These are phyloP conservation scores for Lentinula boryana DNA, from an alignment of 768 basidiomycete genomes.

Conservation along the genomic window DNA sequence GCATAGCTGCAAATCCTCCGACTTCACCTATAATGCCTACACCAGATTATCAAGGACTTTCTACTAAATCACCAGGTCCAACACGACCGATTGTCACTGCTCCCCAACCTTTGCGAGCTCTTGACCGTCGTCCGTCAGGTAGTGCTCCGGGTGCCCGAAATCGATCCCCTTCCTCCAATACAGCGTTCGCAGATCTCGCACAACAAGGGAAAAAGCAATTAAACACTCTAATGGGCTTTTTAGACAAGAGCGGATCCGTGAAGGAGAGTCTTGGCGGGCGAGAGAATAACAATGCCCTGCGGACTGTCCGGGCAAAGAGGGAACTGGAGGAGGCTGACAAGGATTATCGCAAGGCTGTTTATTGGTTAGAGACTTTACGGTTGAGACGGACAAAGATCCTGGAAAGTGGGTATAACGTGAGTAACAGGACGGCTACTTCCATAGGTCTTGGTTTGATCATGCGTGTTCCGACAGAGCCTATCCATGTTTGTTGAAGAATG, in stretches of 20 bases:
- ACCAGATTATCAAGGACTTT: slow-evolving; percentile 26
- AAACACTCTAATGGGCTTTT: slow-evolving; percentile 78
- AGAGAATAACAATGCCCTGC: slow-evolving; percentile 58
- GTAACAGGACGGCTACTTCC: slow-evolving; percentile 12
- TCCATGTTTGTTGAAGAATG: slow-evolving; percentile 76
- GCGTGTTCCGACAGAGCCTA: slow-evolving; percentile 48
- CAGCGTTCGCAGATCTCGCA: slow-evolving; percentile 82
- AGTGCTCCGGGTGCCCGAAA: slow-evolving; percentile 48
- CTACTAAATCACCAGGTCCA: slow-evolving; percentile 35
- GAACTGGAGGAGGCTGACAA: slow-evolving; percentile 95
- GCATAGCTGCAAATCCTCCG: slow-evolving; percentile 29
- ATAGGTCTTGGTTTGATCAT: background rate
- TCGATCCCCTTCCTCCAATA: slow-evolving; percentile 78
- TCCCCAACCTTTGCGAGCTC: slow-evolving; percentile 69
- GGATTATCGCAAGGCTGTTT: slow-evolving; percentile 84
- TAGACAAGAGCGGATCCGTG: slow-evolving; percentile 68
- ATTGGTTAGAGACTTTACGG: slow-evolving; percentile 89
- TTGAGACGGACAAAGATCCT: slow-evolving; percentile 77
- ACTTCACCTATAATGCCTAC: slow-evolving; percentile 25
- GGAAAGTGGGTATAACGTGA: slow-evolving; percentile 74
- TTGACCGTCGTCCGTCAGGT: slow-evolving; percentile 69
- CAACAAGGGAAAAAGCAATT: slow-evolving; percentile 87
- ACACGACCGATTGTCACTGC: slow-evolving; percentile 54
- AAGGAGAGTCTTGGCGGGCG: slow-evolving; percentile 57
- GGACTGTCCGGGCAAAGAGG: slow-evolving; percentile 76